Base-by-base conservation (phyloP, 163 green algal species). In the Chlorella variabilis region DNA sequence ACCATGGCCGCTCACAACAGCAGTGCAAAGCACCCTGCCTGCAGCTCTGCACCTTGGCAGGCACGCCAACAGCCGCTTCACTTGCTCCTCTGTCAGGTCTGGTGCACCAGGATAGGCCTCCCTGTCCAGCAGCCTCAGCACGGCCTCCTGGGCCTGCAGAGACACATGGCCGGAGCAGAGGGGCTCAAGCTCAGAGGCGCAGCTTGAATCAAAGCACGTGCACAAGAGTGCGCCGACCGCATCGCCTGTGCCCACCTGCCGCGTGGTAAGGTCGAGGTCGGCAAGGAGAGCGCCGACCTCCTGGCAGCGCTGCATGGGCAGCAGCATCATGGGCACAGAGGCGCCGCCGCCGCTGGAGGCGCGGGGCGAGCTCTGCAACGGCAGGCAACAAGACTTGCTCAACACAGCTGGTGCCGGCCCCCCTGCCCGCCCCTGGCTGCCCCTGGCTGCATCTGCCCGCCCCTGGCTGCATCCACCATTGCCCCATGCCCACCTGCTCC, bases 241-340 rank as follows among this genome's bases (percentile, higher is more conserved):
- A n/a, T n/a, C n/a, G n/a, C n/a, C n/a, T n/a, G n/a, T n/a, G 13
- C 61, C 2, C 42, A 85, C 71, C 80, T 87, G 67, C 66, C 80
- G 34, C 36, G 86, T 41, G 11, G 79, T 41, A 80, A 91, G 76
- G 78, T 85, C 80, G 41, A 92, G 70, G 33, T 78, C 59, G 0
- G 58, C 31, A 51, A 92, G 59, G 20, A 89, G 42, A 31, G 88
- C 83, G 13, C 74, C 83, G 2, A 92, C 78, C 45, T 87, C 88
- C 33, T 87, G 65, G 31, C 74, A 62, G 39, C 85, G 84, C 71
- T 91, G 82, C 41, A 83, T 71, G 27, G 83, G 41, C 4, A 90
- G 75, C 66, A 91, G 83, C 63, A 78, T 71, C 56, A 51, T 34
- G 13, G 36, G 54, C n/a, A 27, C 51, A 31, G 56, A 18, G 3